Percentiles rank a stretch among this genome's conserved stretches.
Evolutionary conservation across 2,329 filamentous ascomycete species (phyloP).

Genomic region (Colletotrichum camelliae): DNA sequence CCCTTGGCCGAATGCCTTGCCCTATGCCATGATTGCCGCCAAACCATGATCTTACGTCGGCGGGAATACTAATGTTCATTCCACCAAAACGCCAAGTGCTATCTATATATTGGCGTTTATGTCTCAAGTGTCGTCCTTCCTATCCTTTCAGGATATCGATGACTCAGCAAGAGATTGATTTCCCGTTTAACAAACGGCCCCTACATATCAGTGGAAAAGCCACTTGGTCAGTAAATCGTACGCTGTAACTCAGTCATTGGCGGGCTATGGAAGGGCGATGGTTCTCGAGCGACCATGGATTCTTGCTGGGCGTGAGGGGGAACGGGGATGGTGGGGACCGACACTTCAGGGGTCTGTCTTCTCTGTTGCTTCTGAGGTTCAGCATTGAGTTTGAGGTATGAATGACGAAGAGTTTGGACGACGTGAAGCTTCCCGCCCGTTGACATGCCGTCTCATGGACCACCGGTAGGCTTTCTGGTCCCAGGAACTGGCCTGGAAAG

Average conservation of each 20-base stretch:
- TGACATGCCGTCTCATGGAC: neutral
- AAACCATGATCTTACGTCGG: neutral
- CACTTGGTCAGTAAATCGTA: neutral
- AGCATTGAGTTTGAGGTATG: conserved; percentile 2
- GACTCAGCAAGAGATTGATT: neutral
- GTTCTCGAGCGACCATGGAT: neutral
- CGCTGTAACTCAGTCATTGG: neutral
- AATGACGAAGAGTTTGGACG: neutral
- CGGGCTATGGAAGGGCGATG: neutral
- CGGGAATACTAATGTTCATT: neutral
- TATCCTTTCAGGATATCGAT: neutral
- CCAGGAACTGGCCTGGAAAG: neutral
- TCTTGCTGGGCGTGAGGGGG: neutral
- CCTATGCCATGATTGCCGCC: neutral
- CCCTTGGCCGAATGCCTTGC: neutral
- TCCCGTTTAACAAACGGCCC: neutral
- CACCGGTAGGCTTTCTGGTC: neutral
- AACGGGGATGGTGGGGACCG: neutral
- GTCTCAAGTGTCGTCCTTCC: neutral
- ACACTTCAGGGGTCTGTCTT: neutral
- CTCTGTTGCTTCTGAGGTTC: neutral
- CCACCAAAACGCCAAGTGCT: neutral
- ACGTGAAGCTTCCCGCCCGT: neutral
- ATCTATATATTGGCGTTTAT: neutral
- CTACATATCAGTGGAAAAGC: neutral